Conservation (phyloP, 208 protist species). For the Trypanosoma mega region DNA sequence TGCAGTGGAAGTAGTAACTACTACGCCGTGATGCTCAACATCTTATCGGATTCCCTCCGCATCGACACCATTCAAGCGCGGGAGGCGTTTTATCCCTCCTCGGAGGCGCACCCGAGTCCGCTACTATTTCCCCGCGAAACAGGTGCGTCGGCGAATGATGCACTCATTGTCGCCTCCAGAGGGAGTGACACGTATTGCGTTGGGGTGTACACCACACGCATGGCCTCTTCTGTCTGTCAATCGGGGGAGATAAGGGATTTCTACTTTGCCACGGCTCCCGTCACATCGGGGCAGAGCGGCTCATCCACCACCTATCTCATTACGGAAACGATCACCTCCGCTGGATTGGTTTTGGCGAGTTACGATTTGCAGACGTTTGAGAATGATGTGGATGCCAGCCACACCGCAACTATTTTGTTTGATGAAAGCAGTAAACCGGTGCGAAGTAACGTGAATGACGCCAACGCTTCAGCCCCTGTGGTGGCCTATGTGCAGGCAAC, state of each 20-base stretch:
- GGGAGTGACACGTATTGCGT: background rate
- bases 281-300: background rate
- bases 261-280: constrained; percentile 11
- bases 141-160: background rate
- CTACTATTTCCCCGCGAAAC: background rate
- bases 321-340: background rate
- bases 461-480: background rate
- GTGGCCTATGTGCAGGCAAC: constrained; percentile 17
- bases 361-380: constrained; percentile 17
- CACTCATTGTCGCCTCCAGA: background rate
- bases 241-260: constrained; percentile 7
- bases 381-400: background rate
- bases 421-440: background rate
- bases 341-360: background rate
- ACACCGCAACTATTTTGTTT: background rate
- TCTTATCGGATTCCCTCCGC: background rate
- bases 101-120: background rate
- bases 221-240: background rate
- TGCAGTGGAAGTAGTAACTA: background rate
- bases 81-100: constrained; percentile 2
- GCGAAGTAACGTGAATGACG: constrained; percentile 25
- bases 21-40: background rate
- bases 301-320: constrained; percentile 4
- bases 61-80: background rate
- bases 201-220: background rate